phyloP scores from a whole-genome alignment of 2,329 filamentous ascomycete species.

The Penicillium sp. region DNA sequence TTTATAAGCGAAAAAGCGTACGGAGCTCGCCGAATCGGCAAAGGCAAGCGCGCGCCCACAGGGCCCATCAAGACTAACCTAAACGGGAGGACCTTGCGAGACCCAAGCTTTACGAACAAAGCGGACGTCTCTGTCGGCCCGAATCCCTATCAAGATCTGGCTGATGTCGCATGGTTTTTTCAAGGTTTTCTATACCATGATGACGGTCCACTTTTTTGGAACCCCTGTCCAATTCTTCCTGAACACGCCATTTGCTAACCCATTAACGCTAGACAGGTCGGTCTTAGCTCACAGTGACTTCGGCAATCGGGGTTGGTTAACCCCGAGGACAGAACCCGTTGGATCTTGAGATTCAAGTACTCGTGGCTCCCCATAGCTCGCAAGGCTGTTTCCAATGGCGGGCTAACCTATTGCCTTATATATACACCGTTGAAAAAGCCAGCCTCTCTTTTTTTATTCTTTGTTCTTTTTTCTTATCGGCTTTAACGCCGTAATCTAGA shows the following conservation, averaged over 20 bases:
- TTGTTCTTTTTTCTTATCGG: too few species aligned
- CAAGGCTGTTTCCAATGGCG: not conserved
- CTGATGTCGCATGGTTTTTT: not conserved
- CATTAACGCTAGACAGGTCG: not conserved
- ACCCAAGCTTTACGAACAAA: not conserved
- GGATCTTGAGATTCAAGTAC: not conserved
- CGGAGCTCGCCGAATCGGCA: not conserved
- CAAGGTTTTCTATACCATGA: not conserved
- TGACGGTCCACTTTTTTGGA: not conserved
- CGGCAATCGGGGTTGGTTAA: slow-evolving; percentile 6
- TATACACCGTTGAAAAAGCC: not conserved
- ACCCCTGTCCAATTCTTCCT: slow-evolving; percentile 2
- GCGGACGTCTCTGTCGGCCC: slow-evolving; percentile 8
- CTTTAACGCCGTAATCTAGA: too few species aligned
- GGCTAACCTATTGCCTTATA: not conserved
- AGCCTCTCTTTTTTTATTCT: not conserved
- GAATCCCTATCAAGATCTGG: slow-evolving; percentile 13
- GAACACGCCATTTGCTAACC: not conserved
- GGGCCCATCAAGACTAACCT: slow-evolving; percentile 21
- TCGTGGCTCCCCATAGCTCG: not conserved
- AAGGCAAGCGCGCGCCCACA: not conserved
- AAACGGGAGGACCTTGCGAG: slow-evolving; percentile 26
- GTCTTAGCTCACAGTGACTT: not conserved
- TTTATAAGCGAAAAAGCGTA: not conserved
- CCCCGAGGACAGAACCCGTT: not conserved